Evolutionary conservation across 345 rosid genomes (phyloP), one percentile per base, ranked within the genome.

Genomic region (Moringa oleifera): DNA sequence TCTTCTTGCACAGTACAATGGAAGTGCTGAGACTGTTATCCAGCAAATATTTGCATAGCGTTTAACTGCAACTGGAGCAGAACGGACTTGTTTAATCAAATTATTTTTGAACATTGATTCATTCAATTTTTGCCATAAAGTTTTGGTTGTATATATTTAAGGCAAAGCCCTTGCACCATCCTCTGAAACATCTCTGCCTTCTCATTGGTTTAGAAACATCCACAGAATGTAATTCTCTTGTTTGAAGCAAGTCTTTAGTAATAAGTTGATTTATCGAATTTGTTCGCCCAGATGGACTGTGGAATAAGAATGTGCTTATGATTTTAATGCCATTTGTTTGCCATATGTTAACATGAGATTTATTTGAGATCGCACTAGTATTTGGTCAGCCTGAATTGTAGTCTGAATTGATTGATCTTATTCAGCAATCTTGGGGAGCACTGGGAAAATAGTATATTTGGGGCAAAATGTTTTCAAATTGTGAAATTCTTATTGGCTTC

Each of bases 1-100:
- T 68, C 97, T 93, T 52, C 88, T 93, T 28, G 83, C 88, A 19
- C 94, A 90, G 72, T 84, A 88, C 78, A 83, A 86, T 59, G 94
- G 96, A 64, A 86, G 79, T 53, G 96, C 97, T 0, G 97, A 93
- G 73, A 77, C 85, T 21, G 96, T 79, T 56, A 93, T 93, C 62
- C 91, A 90, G 76, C 92, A 86, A 75, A 74, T 90, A 69, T 90
- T 93, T 80, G 73, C 82, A 5, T 82, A 85, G 74, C 19, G 55
- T 53, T 46, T 53, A n/a, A 7, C 19, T 1, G 46, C 55, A 62
- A 52, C 55, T 23, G 37, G 37, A 50, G 24, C 31, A 20, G 15
- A 51, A 18, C 7, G 8, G 25, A 22, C 7, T 2, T 20, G 18
- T 53, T 53, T 53, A 3, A 20, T 53, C 55, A 51, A 4, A 4